Evolutionary conservation across 805 yeast genomes (phyloP), one percentile per base, ranked within the genome.

Genomic region (Cyberlindnera suaveolens): DNA sequence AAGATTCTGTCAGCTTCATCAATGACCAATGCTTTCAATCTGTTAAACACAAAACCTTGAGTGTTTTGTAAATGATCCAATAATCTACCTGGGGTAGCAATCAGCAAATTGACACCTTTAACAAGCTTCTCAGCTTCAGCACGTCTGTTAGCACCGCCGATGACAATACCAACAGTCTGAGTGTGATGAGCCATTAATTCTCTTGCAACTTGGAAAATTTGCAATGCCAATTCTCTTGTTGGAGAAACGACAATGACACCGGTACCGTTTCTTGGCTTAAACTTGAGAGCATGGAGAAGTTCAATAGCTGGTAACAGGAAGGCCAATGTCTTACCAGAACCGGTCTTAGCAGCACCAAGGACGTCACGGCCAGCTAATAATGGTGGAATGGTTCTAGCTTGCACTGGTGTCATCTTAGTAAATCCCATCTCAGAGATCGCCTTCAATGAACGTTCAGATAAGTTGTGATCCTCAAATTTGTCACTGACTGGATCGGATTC

Each of bases 311-410:
- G 99, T 47, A 93, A 76, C 58, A 93, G 71, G 56, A 93, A 93
- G 9, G 99, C 98, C 48, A 95, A 70, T 0, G 99, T 93, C 70
- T 93, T 93, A 62, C 99, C 99, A 1, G 97, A 89, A 42, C 99
- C 99, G 3, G 99, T 93, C 68, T 90, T 91, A 44, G 99, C 99
- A n/a, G 99, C 99, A 53, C 99, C 99, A 42, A 93, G 74, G 17
- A 95, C 98, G 66, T 93, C 99, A 55, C 91, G 79, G 36, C 99
- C 99, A 1, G 98, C 97, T 50, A 95, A 68, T 49, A 93, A 72
- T 10, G 99, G 98, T 6, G 99, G 98, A 43, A 93, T 93, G 11
- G 99, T 89, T 66, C 91, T 80, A 23, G 95, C 83, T 67, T 93
- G 99, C 9, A 93, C 98, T 50, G 82, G 79, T 1, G 99, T 95